Evolutionary conservation across 805 yeast genomes (phyloP).

Genomic region (Yarrowia osloensis): DNA sequence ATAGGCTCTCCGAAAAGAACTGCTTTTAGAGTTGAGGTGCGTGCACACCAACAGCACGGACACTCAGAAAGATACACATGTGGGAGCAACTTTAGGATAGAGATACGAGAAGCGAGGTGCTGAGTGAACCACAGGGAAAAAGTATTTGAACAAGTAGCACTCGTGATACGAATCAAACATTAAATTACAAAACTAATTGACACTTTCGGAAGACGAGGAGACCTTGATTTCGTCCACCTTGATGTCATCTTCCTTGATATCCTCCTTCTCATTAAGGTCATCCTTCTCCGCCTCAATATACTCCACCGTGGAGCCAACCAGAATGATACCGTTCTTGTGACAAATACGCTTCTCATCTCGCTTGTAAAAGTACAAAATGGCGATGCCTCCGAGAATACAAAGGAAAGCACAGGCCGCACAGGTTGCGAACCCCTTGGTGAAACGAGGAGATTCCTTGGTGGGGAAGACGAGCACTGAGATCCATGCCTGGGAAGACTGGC

Average conservation of each 20-base stretch:
- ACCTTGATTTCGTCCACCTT: not conserved
- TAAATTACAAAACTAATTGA: no score
- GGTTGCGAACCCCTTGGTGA: constrained; percentile 37
- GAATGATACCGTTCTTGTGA: constrained; percentile 51
- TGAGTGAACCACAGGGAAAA: no score
- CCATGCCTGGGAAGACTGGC: constrained; percentile 57
- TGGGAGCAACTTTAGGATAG: not conserved
- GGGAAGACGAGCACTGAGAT: constrained; percentile 50
- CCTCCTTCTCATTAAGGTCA: not conserved
- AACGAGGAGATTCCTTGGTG: constrained; percentile 39
- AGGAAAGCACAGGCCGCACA: constrained; percentile 34
- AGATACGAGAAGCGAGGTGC: not conserved
- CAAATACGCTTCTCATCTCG: constrained; percentile 53
- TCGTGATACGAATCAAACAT: no score
- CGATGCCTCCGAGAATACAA: constrained; percentile 34
- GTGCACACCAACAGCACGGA: not conserved
- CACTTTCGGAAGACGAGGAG: not conserved
- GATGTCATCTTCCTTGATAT: not conserved
- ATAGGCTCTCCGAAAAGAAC: constrained; percentile 12
- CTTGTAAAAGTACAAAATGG: constrained; percentile 56
- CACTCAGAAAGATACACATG: not conserved
- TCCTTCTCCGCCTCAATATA: not conserved
- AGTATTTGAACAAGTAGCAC: no score
- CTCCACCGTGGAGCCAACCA: constrained; percentile 35
- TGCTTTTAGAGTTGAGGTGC: not conserved